Evolutionary conservation across 768 basidiomycete genomes (phyloP).

Genomic region (Pleurotus ostreatus): DNA sequence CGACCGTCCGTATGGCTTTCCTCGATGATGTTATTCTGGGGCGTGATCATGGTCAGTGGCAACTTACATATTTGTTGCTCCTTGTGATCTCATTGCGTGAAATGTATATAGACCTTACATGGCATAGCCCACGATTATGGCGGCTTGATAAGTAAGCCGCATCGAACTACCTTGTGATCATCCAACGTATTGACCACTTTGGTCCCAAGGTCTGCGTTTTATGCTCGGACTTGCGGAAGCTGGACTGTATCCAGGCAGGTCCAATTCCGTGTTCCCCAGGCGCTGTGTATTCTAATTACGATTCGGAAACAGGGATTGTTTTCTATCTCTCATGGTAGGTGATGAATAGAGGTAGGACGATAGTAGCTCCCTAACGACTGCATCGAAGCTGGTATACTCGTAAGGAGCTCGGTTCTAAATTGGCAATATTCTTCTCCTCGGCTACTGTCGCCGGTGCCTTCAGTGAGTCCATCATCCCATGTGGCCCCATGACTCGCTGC

Average conservation of each 20-base stretch:
- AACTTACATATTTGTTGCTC: too few species aligned
- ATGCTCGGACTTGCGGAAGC: constrained; percentile 66
- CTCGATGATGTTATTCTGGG: constrained; percentile 44
- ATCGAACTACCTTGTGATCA: not conserved
- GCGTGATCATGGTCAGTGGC: constrained; percentile 38
- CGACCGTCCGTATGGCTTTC: constrained; percentile 68
- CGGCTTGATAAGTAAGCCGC: constrained; percentile 51
- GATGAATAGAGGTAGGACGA: not conserved
- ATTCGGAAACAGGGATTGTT: constrained; percentile 36
- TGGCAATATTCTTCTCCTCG: constrained; percentile 76
- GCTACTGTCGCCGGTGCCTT: constrained; percentile 79
- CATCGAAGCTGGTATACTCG: constrained; percentile 73
- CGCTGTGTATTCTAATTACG: too few species aligned
- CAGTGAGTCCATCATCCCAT: constrained; percentile 31
- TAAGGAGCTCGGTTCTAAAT: constrained; percentile 65
- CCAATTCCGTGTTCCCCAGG: too few species aligned
- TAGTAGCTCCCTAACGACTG: not conserved
- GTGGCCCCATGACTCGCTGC: not conserved
- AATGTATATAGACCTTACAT: constrained; percentile 49
- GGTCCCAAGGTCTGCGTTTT: constrained; percentile 46
- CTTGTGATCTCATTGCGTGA: too few species aligned
- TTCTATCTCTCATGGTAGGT: constrained; percentile 58
- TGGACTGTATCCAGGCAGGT: constrained; percentile 37
- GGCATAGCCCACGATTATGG: constrained; percentile 58
- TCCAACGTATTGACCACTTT: not conserved